Percentiles rank a stretch among this genome's conserved stretches.
Conservation (phyloP, 1,284 basidiomycete species). For the Moesziomyces antarcticus region DNA sequence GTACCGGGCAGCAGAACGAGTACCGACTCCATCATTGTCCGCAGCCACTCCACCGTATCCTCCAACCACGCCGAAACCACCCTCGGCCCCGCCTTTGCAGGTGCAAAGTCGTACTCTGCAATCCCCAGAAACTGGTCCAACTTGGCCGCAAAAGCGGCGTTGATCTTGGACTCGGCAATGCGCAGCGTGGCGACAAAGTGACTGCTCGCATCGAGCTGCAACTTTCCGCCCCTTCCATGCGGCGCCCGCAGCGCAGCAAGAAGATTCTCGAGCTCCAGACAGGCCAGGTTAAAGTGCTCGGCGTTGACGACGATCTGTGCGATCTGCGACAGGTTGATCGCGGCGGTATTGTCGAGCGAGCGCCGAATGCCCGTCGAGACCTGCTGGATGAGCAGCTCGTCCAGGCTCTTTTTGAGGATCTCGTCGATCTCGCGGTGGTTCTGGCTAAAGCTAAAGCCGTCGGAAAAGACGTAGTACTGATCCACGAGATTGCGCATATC, state of each 20-base stretch:
- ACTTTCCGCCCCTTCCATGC: conserved; percentile 79
- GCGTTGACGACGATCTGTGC: conserved; percentile 93
- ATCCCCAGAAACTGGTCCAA: conserved; percentile 96
- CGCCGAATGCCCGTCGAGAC: conserved; percentile 82
- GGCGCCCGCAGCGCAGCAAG: conserved; percentile 78
- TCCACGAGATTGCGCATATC: conserved; percentile 94
- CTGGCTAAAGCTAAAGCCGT: conserved; percentile 77
- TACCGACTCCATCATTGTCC: conserved; percentile 93
- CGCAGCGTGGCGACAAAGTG: conserved; percentile 79
- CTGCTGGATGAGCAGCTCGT: conserved; percentile 82
- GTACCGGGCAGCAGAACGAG: conserved; percentile 78
- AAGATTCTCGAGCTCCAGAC: conserved; percentile 85
- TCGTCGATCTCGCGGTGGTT: conserved; percentile 93
- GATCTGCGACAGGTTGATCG: conserved; percentile 85
- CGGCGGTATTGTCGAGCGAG: conserved; percentile 74
- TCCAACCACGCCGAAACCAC: conserved; percentile 88
- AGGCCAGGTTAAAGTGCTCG: conserved; percentile 89
- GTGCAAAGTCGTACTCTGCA: conserved; percentile 93
- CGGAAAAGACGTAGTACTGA: conserved; percentile 95
- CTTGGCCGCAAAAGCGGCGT: conserved; percentile 85
- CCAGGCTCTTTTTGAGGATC: conserved; percentile 88
- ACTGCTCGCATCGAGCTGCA: conserved; percentile 76
- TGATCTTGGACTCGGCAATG: conserved; percentile 81
- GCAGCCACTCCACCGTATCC: conserved; percentile 95
- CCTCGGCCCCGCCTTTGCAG: conserved; percentile 60